Evolutionary conservation across 1,284 basidiomycete species (phyloP).

Genomic region (Vanrija pseudolonga): DNA sequence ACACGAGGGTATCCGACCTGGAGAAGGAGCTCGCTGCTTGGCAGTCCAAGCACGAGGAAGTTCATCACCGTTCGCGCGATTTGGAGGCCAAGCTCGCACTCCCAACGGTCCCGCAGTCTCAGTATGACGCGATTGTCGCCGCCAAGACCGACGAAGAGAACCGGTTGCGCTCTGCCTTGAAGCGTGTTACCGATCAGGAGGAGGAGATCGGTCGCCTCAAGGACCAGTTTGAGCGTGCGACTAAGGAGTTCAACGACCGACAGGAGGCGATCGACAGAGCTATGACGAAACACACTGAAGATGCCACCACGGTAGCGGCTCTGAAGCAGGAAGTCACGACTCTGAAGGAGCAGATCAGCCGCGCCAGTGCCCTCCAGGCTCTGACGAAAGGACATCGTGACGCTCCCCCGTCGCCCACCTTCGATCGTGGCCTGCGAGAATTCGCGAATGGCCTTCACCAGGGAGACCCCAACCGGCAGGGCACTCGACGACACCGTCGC

Average conservation of each 20-base stretch:
- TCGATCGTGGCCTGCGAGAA: conserved; percentile 31
- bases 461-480: neutral
- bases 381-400: conserved; percentile 63
- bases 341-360: conserved; percentile 90
- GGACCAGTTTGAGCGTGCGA: conserved; percentile 60
- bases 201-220: conserved; percentile 74
- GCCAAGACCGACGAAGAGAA: conserved; percentile 79
- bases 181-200: conserved; percentile 74
- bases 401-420: conserved; percentile 68
- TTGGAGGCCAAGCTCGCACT: conserved; percentile 68
- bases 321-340: conserved; percentile 88
- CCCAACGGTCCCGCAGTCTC: conserved; percentile 68
- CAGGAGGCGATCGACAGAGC: conserved; percentile 58
- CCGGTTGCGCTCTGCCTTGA: conserved; percentile 72
- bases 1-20: conserved; percentile 67
- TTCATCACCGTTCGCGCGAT: conserved; percentile 71
- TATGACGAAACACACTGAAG: conserved; percentile 63
- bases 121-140: conserved; percentile 70
- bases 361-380: conserved; percentile 82
- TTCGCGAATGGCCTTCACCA: conserved; percentile 66
- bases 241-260: conserved; percentile 69
- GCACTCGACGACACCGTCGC: conserved; percentile 55
- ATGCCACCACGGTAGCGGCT: conserved; percentile 76
- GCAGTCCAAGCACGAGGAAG: conserved; percentile 83
- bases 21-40: conserved; percentile 82